Conservation (phyloP, 2,329 filamentous ascomycete species). For the Delphinella strobiligena region DNA sequence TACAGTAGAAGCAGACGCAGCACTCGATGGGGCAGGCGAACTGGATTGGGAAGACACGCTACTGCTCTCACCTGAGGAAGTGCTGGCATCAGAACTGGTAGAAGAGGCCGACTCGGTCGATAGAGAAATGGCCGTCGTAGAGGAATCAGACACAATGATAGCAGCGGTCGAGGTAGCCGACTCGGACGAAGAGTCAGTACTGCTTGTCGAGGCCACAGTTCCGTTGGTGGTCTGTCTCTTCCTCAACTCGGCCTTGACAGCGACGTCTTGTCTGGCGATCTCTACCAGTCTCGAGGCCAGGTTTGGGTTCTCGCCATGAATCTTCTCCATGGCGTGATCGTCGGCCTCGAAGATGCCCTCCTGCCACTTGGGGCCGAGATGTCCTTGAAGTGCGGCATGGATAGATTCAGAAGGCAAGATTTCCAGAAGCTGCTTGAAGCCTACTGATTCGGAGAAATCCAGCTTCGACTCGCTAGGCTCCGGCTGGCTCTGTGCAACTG, state of each 20-base stretch:
- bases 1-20: constrained; percentile 11
- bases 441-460: constrained; percentile 15
- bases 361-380: constrained; percentile 51
- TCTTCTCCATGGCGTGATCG: constrained; percentile 48
- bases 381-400: constrained; percentile 53
- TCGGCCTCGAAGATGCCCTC: constrained; percentile 58
- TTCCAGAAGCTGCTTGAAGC: constrained; percentile 44
- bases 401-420: constrained; percentile 48
- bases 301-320: constrained; percentile 48
- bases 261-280: constrained; percentile 40
- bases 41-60: not conserved
- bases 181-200: constrained; percentile 2
- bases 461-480: constrained; percentile 15
- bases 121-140: constrained; percentile 15
- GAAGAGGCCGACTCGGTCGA: constrained; percentile 12
- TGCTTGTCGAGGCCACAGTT: constrained; percentile 13
- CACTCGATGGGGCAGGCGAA: constrained; percentile 9
- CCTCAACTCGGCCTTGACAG: constrained; percentile 26
- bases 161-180: constrained; percentile 13
- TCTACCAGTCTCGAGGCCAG: constrained; percentile 52
- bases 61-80: constrained; percentile 12
- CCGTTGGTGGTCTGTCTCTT: constrained; percentile 25
- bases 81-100: constrained; percentile 7
- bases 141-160: constrained; percentile 14
- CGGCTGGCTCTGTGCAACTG: constrained; percentile 14